phyloP scores from a whole-genome alignment of 1,284 basidiomycete genomes.

The Naganishia liquefaciens region DNA sequence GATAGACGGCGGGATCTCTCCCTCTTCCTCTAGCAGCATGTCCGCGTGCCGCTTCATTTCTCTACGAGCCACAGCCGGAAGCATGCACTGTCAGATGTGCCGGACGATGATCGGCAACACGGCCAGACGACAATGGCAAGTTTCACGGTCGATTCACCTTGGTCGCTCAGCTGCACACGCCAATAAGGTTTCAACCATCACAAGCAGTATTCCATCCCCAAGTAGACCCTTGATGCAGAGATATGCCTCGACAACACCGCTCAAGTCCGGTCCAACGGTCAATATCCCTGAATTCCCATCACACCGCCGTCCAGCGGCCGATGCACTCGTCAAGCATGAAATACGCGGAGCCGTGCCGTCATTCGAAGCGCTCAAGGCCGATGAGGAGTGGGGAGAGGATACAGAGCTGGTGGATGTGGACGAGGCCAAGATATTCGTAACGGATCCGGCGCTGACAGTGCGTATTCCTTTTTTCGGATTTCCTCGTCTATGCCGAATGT shows the following conservation, averaged over 20 bases:
- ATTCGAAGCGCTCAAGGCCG: slow-evolving; percentile 46
- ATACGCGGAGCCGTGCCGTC: slow-evolving; percentile 37
- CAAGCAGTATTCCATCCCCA: too few relatives aligned
- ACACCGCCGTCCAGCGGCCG: slow-evolving; percentile 5
- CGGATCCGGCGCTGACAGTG: slow-evolving; percentile 47
- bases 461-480: slow-evolving; percentile 23
- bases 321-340: background rate
- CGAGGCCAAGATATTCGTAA: slow-evolving; percentile 46
- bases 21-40: background rate
- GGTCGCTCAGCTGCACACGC: background rate
- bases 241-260: slow-evolving; percentile 1
- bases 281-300: slow-evolving; percentile 7
- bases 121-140: background rate
- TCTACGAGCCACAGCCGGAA: too few relatives aligned
- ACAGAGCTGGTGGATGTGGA: slow-evolving; percentile 42
- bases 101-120: background rate
- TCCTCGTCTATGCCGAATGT: background rate
- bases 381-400: slow-evolving; percentile 51
- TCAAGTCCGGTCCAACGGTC: slow-evolving; percentile 1
- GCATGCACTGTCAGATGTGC: slow-evolving; percentile 2
- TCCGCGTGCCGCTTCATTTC: background rate
- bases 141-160: slow-evolving; percentile 3
- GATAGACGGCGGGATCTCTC: too few relatives aligned
- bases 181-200: background rate
- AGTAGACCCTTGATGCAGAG: background rate